A percentile compares a stretch with the other conserved stretches of the same genome.
These are phyloP conservation scores for Colletotrichum nymphaeae DNA, from an alignment of 2,329 filamentous ascomycete species.

Conservation along the genomic window DNA sequence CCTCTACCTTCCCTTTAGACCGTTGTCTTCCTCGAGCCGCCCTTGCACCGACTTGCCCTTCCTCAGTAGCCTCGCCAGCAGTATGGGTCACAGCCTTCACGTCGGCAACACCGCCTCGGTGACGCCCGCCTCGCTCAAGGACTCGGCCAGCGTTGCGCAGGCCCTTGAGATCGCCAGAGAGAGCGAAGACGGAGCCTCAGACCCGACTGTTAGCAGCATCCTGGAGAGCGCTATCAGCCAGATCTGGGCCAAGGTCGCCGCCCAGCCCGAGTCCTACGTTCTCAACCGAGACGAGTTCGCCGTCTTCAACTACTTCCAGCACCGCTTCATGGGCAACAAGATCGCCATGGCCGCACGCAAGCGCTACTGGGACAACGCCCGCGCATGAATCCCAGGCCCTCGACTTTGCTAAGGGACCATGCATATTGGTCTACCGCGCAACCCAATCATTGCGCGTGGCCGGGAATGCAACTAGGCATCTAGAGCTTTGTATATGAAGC, in stretches of 20 bases:
- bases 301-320: constrained; percentile 86
- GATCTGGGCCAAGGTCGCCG: constrained; percentile 76
- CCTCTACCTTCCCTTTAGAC: constrained; percentile 32
- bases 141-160: constrained; percentile 63
- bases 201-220: constrained; percentile 71
- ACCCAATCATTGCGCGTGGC: background rate
- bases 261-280: constrained; percentile 75
- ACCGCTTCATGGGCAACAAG: constrained; percentile 68
- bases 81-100: constrained; percentile 30
- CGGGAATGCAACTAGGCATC: background rate
- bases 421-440: background rate
- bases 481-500: background rate
- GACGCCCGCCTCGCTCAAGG: constrained; percentile 31
- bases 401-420: background rate
- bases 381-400: constrained; percentile 44
- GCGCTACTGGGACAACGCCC: constrained; percentile 64
- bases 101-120: constrained; percentile 39
- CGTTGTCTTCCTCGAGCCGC: constrained; percentile 19
- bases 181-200: constrained; percentile 72
- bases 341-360: constrained; percentile 59
- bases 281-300: constrained; percentile 83
- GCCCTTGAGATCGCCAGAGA: constrained; percentile 83
- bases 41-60: constrained; percentile 29
- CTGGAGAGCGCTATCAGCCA: constrained; percentile 73
- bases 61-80: constrained; percentile 32